A percentile compares a stretch with the other conserved stretches of the same genome.
phyloP scores from a whole-genome alignment of 2,329 filamentous ascomycete species.

The Nannizzia gypsea region DNA sequence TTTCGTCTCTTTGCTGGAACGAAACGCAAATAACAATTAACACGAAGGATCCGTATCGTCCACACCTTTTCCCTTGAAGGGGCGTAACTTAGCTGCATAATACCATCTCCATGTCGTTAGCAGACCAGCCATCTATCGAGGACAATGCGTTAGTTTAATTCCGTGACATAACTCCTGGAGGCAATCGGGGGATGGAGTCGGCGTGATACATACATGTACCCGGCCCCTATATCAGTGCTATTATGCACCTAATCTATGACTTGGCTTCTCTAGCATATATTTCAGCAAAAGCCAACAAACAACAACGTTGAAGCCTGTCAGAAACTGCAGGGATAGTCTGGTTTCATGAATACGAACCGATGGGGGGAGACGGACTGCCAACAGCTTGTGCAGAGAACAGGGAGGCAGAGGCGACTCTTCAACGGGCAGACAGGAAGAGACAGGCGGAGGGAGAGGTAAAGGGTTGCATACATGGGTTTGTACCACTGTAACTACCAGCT shows the following conservation, averaged over 20 bases:
- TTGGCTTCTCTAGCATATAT: not conserved
- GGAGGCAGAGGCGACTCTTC: not conserved
- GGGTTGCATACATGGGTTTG: too few species aligned
- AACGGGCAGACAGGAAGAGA: too few species aligned
- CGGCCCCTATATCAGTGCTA: not conserved
- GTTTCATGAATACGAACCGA: slow-evolving; percentile 3
- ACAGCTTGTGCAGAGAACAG: not conserved
- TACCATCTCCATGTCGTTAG: not conserved
- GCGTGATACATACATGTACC: not conserved
- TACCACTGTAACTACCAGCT: too few species aligned
- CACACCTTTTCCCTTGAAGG: not conserved
- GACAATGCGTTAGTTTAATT: too few species aligned
- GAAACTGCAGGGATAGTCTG: not conserved
- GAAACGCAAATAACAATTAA: not conserved
- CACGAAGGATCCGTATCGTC: not conserved
- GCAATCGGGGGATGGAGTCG: not conserved
- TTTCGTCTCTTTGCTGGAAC: too few species aligned
- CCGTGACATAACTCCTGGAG: too few species aligned
- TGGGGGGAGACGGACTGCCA: not conserved
- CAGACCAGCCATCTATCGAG: too few species aligned
- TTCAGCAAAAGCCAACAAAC: not conserved
- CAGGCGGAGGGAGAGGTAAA: too few species aligned
- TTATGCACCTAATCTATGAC: not conserved
- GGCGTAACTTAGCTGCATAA: not conserved
- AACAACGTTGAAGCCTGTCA: not conserved